phyloP scores from a whole-genome alignment of 352 stramenopile species.

The Phytopythium mirpurense region DNA sequence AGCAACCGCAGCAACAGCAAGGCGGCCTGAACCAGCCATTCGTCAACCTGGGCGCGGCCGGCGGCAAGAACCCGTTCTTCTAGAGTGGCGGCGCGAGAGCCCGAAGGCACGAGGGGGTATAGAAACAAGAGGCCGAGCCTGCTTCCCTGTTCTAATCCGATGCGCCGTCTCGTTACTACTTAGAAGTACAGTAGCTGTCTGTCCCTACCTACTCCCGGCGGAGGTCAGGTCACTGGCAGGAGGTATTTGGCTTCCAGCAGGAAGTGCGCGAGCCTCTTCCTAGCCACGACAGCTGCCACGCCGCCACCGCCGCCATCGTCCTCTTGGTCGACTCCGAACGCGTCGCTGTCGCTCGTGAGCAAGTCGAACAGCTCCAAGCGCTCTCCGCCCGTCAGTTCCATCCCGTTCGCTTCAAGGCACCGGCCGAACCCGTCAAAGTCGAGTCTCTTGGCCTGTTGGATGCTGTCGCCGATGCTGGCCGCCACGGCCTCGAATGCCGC shows the following conservation, averaged over 20 bases:
- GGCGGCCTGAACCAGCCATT: conserved; percentile 72
- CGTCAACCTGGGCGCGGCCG: conserved; percentile 53
- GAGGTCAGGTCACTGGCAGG: background rate
- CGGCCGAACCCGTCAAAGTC: conserved; percentile 36
- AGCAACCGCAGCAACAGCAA: conserved; percentile 36
- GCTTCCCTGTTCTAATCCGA: conserved; percentile 5
- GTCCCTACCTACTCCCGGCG: background rate
- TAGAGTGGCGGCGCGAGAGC: conserved; percentile 7
- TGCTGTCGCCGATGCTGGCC: conserved; percentile 15
- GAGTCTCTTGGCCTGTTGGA: conserved; percentile 17
- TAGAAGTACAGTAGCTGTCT: too few species aligned
- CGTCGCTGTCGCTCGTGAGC: conserved; percentile 32
- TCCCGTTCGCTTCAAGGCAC: conserved; percentile 21
- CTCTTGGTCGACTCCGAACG: conserved; percentile 5
- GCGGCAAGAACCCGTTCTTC: conserved; percentile 43
- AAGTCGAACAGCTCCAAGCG: conserved; percentile 52
- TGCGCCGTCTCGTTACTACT: conserved; percentile 11
- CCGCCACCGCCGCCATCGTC: background rate
- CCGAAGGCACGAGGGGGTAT: conserved; percentile 5
- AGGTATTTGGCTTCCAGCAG: conserved; percentile 28
- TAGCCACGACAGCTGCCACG: conserved; percentile 8
- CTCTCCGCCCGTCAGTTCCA: conserved; percentile 54
- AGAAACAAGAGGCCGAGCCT: conserved; percentile 17
- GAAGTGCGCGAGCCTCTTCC: conserved; percentile 25
- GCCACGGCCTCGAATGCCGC: conserved; percentile 26